phyloP scores from a whole-genome alignment of 768 basidiomycete genomes.

The Termitomyces eurrhizus region DNA sequence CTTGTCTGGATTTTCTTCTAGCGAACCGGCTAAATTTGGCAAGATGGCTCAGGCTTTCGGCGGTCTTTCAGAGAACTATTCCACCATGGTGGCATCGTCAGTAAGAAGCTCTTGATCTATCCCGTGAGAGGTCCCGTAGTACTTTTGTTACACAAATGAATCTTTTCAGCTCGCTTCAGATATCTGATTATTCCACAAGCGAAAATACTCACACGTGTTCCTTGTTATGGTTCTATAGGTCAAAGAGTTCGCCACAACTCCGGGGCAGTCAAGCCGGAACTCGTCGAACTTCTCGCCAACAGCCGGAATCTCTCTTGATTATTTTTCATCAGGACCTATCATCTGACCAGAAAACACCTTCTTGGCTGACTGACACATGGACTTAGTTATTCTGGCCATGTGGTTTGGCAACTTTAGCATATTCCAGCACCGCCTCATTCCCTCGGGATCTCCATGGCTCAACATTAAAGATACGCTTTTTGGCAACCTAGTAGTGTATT shows the following conservation, averaged over 20 bases:
- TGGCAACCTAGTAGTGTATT: constrained; percentile 5
- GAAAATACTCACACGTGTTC: not conserved
- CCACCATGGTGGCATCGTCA: constrained; percentile 8
- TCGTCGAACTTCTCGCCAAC: constrained; percentile 10
- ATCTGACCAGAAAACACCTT: constrained; percentile 16
- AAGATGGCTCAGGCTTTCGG: constrained; percentile 17
- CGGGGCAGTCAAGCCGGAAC: constrained; percentile 5
- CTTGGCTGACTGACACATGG: constrained; percentile 9
- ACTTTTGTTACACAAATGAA: constrained; percentile 1
- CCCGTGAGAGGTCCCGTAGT: constrained; percentile 13
- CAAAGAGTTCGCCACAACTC: constrained; percentile 10
- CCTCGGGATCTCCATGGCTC: constrained; percentile 14
- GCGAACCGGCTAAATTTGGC: constrained; percentile 14
- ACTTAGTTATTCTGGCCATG: constrained; percentile 10
- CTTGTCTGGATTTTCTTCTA: constrained; percentile 10
- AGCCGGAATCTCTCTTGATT: constrained; percentile 5
- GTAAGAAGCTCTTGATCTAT: constrained; percentile 14
- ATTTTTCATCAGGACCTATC: constrained; percentile 8
- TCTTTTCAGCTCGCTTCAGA: constrained; percentile 2
- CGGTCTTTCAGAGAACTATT: constrained; percentile 10
- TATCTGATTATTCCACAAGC: not conserved
- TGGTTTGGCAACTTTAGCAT: constrained; percentile 3
- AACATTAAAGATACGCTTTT: not conserved
- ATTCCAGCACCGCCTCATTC: constrained; percentile 7
- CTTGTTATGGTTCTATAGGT: not conserved